Evolutionary conservation across 768 basidiomycete genomes (phyloP), one percentile per base, ranked within the genome.

Genomic region (Mycena haematopus): DNA sequence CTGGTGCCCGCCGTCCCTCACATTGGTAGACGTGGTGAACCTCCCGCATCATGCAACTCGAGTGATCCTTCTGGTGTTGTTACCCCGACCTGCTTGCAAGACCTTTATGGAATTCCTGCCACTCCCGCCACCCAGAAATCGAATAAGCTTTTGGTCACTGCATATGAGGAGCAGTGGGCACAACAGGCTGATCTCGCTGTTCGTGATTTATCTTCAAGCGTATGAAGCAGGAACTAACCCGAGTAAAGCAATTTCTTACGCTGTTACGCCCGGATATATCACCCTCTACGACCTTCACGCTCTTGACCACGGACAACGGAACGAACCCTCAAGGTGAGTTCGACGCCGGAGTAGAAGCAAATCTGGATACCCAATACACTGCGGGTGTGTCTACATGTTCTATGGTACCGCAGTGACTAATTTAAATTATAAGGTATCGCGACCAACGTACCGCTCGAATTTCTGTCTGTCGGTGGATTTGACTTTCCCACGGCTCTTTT

Each of bases 121-220:
- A 49, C 60, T 24, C 33, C 52, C 15, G 52, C 52, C 4, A 61
- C 52, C 13, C n/a, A 55, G 27, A 21, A 9, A 19, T 29, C 19
- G 3, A 61, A 55, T 31, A 24, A 22, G 2, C 60, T 61, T 40
- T 33, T 55, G 31, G 60, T 55, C 25, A 55, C 60, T 36, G 60
- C 29, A 13, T 61, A 61, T 35, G 52, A 36, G 6, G n/a, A n/a
- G 5, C 24, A 61, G 29, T 61, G 29, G 10, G 52, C 60, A 22
- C 33, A 55, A 27, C 36, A 10, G 1, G 52, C 52, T 7, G 60
- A 61, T 22, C 53, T 61, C 6, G 27, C 25, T 1, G 59, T 54
- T 7, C 33, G 59, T 57, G 9, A 3, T 15, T 6, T 19, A 42
- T 42, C 19, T 8, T 6, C 36, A 6, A 11, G 13, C n/a, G n/a